Conservation (phyloP, 2,329 filamentous ascomycete species). For the Fusarium sp. region DNA sequence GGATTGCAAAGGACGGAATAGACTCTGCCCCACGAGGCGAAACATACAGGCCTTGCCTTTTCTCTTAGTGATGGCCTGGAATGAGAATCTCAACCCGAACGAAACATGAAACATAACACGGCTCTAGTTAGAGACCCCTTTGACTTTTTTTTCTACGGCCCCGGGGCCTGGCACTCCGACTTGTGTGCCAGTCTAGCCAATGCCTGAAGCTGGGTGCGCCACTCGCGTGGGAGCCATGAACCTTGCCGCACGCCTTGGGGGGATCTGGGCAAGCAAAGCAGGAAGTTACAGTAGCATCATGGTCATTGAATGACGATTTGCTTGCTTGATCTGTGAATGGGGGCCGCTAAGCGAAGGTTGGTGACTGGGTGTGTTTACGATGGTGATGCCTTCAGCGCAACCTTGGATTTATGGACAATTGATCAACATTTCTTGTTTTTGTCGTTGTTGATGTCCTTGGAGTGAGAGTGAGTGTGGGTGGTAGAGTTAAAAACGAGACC, state of each 20-base stretch:
- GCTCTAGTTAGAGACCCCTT: neutral
- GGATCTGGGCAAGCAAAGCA: neutral
- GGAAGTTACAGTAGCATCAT: neutral
- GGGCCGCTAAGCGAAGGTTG: neutral
- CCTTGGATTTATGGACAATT: neutral
- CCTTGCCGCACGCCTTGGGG: neutral
- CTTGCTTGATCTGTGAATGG: neutral
- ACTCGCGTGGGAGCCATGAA: constrained; percentile 16
- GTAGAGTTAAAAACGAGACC: constrained; percentile 7
- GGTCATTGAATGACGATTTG: neutral
- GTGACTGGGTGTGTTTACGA: neutral
- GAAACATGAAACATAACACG: neutral
- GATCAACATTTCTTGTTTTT: neutral
- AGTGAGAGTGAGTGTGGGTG: constrained; percentile 3
- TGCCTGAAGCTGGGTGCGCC: constrained; percentile 1
- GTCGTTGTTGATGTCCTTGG: constrained; percentile 7
- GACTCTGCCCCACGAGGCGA: too few species aligned
- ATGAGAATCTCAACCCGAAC: neutral
- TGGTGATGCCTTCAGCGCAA: neutral
- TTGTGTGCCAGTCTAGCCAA: neutral
- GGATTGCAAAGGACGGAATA: neutral
- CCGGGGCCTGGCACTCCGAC: neutral
- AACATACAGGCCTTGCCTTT: neutral
- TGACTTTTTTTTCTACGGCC: neutral
- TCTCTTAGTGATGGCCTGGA: neutral